Evolutionary conservation across 306 rosid genomes (phyloP).

Genomic region (Pyrus betulifolia): DNA sequence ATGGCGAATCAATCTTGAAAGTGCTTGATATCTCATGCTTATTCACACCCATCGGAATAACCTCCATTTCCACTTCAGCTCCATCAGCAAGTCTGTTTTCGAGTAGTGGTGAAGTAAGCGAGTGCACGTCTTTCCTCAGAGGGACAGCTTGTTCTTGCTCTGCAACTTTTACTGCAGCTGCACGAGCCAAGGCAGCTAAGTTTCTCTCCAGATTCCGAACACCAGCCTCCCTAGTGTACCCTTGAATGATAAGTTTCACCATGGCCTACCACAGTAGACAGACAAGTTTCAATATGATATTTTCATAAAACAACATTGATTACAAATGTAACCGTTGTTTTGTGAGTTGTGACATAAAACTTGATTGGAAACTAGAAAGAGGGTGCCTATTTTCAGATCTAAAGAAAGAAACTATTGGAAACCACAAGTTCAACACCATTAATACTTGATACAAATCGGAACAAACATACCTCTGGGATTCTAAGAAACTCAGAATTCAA

Average conservation of each 20-base stretch:
- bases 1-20: constrained; percentile 58
- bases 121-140: constrained; percentile 62
- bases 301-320: neutral
- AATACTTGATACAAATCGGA: neutral
- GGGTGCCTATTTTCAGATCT: neutral
- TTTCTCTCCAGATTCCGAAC: constrained; percentile 85
- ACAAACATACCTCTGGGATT: constrained; percentile 77
- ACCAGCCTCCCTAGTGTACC: constrained; percentile 99
- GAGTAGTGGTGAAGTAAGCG: constrained; percentile 61
- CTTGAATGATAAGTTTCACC: constrained; percentile 77
- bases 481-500: constrained; percentile 76
- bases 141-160: constrained; percentile 77
- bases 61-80: constrained; percentile 97
- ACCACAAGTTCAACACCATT: neutral
- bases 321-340: neutral
- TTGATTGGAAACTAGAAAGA: neutral
- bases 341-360: neutral
- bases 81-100: constrained; percentile 83
- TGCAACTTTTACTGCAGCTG: constrained; percentile 88
- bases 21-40: constrained; percentile 63
- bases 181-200: constrained; percentile 93
- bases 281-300: neutral
- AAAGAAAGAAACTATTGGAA: neutral
- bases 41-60: constrained; percentile 78
- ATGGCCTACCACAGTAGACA: constrained; percentile 50